Conservation (phyloP, 768 basidiomycete species). For the Podaxis rugospora region DNA sequence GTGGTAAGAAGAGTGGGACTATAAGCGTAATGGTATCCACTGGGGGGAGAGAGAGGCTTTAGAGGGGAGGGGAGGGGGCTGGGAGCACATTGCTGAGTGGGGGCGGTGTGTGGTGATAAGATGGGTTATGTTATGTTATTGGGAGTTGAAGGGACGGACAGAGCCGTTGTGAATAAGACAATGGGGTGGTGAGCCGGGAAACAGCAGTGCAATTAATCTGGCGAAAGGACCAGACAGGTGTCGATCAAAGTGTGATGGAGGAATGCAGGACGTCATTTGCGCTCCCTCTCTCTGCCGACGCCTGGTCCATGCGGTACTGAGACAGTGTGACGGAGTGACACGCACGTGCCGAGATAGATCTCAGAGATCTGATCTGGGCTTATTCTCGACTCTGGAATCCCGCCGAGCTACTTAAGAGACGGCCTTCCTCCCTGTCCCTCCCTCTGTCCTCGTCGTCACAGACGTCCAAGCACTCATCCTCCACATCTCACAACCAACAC, state of each 20-base stretch:
- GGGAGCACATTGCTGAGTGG: not conserved
- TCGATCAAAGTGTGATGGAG: not conserved
- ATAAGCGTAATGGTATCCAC: not conserved
- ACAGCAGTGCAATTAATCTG: not conserved
- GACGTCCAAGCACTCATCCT: not conserved
- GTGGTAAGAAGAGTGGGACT: not conserved
- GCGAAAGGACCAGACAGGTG: not conserved
- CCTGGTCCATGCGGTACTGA: constrained; percentile 10
- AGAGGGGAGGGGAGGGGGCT: not conserved
- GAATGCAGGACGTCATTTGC: not conserved
- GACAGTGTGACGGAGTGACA: constrained; percentile 4
- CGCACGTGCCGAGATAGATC: not conserved
- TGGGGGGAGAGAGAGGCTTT: not conserved
- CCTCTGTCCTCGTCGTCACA: not conserved
- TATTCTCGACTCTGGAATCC: not conserved
- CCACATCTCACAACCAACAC: not conserved
- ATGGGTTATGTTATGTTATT: not conserved
- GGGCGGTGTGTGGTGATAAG: not conserved
- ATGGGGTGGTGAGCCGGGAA: no score
- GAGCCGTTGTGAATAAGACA: not conserved
- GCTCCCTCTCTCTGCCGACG: not conserved
- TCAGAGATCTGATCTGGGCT: not conserved
- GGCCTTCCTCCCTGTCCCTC: not conserved
- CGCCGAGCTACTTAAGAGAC: constrained; percentile 1
- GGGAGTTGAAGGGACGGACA: not conserved